Percentiles rank a stretch among this genome's conserved stretches.
These are phyloP conservation scores for Peronospora tabacina DNA, from an alignment of 352 stramenopile species.

Conservation along the genomic window DNA sequence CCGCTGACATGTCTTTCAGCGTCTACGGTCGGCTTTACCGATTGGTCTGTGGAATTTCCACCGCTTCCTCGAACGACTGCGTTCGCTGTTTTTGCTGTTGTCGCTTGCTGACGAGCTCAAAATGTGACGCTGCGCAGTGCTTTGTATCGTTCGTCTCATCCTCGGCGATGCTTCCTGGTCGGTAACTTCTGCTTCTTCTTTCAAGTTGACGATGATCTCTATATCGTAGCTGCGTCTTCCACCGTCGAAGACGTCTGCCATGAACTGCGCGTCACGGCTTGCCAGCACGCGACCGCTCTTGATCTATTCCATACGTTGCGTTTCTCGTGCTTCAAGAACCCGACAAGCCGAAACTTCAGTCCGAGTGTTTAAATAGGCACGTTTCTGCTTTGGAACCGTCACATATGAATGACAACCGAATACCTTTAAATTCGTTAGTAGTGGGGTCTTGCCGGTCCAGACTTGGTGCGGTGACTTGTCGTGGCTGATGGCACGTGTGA, in stretches of 20 bases:
- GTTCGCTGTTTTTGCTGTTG: not conserved
- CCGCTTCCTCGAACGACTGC: conserved; percentile 4
- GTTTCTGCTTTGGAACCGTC: not conserved
- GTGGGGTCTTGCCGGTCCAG: not conserved
- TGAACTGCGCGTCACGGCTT: conserved; percentile 1
- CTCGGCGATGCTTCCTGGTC: not conserved
- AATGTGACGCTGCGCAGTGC: not conserved
- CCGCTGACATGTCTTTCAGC: too few relatives aligned
- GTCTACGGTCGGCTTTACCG: too few relatives aligned
- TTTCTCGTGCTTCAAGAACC: conserved; percentile 9
- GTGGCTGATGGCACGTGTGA: not conserved
- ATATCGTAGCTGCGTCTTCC: not conserved
- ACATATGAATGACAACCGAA: conserved; percentile 6
- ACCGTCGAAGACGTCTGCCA: not conserved
- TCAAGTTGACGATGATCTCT: not conserved
- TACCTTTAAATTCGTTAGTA: not conserved
- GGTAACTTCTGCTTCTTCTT: not conserved
- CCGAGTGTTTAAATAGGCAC: conserved; percentile 1
- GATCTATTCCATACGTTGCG: not conserved
- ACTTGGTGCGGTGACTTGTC: too few relatives aligned
- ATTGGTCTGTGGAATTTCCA: not conserved
- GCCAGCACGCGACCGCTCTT: not conserved
- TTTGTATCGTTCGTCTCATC: not conserved
- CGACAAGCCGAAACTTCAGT: conserved; percentile 3
- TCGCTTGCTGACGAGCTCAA: too few relatives aligned